Evolutionary conservation across 2,329 filamentous ascomycete genomes (phyloP), one percentile per base, ranked within the genome.

Genomic region (Chrysosporium keratinophilum): DNA sequence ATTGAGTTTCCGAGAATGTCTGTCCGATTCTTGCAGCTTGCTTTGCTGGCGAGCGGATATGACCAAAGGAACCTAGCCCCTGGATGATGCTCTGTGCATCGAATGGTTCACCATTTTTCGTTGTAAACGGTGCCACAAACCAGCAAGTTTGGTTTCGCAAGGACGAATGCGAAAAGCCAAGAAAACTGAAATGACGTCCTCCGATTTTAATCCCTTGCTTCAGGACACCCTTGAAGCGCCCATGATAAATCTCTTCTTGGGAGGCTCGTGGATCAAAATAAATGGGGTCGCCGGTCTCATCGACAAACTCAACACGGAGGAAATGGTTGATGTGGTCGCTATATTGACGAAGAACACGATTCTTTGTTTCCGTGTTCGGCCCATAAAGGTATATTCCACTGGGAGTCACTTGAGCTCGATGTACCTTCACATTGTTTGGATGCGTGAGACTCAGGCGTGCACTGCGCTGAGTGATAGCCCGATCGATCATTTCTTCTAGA

Each of bases 101-200:
- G 33, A 60, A 3, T 68, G 41, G 1, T 56, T 59, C 2, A 15
- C 63, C 65, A 3, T 69, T 50, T 5, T 62, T 46, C 7, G 50
- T 49, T n/a, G 63, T 54, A 50, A 80, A 78, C 1, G 75, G 72
- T 1, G 76, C 71, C 47, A 63, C 59, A 64, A 79, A 81, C 86
- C 85, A 89, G 35, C 79, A 57, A 0, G 83, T 82, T 55, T 88
- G 85, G 0, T 81, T 76, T 11, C 87, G 76, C 3, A 91, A 74
- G 0, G 86, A 89, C 0, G 86, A 91, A 65, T 90, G 84, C 0
- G 85, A 89, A 65, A 89, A 91, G 0, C 87, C 87, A 0, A 91
- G 73, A 61, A 90, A 91, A 0, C 69, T 67, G 61, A 81, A 88
- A 0, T 67, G 63, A 11, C 81, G 74, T 0, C 81, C 85, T 2